Base-by-base conservation (phyloP, 306 rosid genomes). In the Rosa persica region DNA sequence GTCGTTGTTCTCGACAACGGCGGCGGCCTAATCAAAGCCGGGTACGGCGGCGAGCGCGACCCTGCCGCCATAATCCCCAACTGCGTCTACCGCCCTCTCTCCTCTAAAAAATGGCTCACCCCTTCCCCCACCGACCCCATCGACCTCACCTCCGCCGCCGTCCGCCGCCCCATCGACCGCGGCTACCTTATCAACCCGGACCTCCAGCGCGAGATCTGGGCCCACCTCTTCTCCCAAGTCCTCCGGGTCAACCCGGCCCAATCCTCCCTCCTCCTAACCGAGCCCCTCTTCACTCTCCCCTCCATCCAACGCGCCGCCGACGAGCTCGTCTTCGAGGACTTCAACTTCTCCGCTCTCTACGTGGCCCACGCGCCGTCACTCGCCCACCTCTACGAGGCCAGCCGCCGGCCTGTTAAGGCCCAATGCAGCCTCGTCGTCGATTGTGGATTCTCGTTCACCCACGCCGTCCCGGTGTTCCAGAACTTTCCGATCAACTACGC, bases 1-100 rank as follows among this genome's bases (percentile, higher is more conserved):
- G 96, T 94, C 75, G 96, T 93, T 44, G 98, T 92, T 10, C 82
- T 94, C 0, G 98, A 94, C 92, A 94, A 92, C 84, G 98, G 97
- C 76, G 98, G 98, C 13, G 98, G 98, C 36, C 84, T 90, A 13
- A 89, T 94, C 15, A 94, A 94, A 72, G 98, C 92, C 40, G 98
- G 98, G 0, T 42, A 85, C 25, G 97, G 90, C 73, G 98, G 96
- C 83, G 96, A 92, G 61, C 83, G 85, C 13, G 92, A 94, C 80
- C 98, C 97, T 1, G 42, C 92, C 23, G 75, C 82, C 75, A 57
- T 92, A 11, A 73, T 94, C 79, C 94, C 97, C 5, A 94, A 94
- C 78, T 92, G 98, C 79, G 92, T 92, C 74, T 85, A 84, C 89
- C 88, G 89, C 6, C 86, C 94, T 0, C 85, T 85, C 4, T 77